Evolutionary conservation across 164 flowering plant species (phyloP), one percentile per base, ranked within the genome.

Genomic region (Echeveria elegans): DNA sequence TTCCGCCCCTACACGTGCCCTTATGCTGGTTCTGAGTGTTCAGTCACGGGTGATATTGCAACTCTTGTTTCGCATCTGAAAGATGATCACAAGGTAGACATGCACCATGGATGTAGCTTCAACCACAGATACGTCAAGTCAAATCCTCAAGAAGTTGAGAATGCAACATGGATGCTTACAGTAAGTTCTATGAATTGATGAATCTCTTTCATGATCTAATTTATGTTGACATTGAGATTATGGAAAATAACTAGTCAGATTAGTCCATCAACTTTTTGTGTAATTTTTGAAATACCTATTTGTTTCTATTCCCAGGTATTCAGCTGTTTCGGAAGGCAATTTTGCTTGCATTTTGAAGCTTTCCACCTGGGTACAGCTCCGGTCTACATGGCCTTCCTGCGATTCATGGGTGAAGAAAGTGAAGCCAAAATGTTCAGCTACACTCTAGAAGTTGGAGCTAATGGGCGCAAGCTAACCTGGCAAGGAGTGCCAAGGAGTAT

Each of bases 401-500:
- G 60, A 28, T 56, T 56, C 60, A 56, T 56, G 60, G 60, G 60
- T 56, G 60, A 56, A 56, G 60, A 56, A 56, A 56, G 9, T 56
- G 60, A 56, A 56, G 60, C 60, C 60, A 56, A 56, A 56, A 56
- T 9, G 60, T 56, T 24, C 26, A 56, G 60, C 60, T 56, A 56
- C 60, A 56, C 60, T 24, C 5, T 56, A 56, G 60, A 56, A 26
- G 60, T 56, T 26, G 60, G 60, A 56, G 60, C 31, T 0, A 9
- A 56, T 26, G 60, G 60, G 28, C 60, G 60, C 18, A 56, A 56
- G 60, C 60, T 56, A 2, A 56, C 60, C 24, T 56, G 60, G 60
- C 60, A 56, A 56, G 60, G 60, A 56, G 60, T 56, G 60, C 60
- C 60, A 56, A 56, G 60, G 31, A 56, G 60, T 28, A 56, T 56